Percentiles rank a stretch among this genome's conserved stretches.
These are phyloP conservation scores for Chenopodium berlandieri DNA, from an alignment of 148 eudicot species.

Conservation along the genomic window DNA sequence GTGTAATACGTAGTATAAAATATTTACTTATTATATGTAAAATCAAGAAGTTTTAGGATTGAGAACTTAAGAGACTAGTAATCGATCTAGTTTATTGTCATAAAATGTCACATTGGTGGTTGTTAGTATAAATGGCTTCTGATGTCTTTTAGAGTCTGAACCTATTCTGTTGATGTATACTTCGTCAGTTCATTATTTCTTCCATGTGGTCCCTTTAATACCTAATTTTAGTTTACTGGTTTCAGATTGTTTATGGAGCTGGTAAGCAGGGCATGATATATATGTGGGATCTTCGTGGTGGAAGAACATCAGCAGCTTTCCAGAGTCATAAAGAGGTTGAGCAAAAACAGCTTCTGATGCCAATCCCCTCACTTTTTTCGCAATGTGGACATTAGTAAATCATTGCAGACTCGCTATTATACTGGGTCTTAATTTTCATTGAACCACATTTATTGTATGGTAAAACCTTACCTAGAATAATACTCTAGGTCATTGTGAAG, in stretches of 20 bases:
- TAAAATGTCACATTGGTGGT: background rate
- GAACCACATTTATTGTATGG: background rate
- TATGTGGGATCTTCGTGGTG: slow-evolving; percentile 97
- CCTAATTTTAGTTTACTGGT: slow-evolving; percentile 8
- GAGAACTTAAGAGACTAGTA: background rate
- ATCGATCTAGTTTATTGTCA: background rate
- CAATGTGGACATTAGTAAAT: background rate
- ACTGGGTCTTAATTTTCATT: background rate
- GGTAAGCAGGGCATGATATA: slow-evolving; percentile 67
- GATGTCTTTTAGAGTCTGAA: background rate
- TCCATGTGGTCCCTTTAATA: background rate
- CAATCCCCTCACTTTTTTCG: background rate
- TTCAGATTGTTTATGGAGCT: slow-evolving; percentile 73
- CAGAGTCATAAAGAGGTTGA: slow-evolving; percentile 72
- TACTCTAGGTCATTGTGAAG: background rate
- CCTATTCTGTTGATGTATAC: background rate
- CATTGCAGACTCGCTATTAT: background rate
- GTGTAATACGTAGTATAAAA: background rate
- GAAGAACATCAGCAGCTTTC: slow-evolving; percentile 76
- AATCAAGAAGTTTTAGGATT: background rate
- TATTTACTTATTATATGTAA: background rate
- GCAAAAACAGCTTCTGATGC: background rate
- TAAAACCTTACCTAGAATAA: background rate
- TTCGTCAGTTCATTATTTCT: background rate
- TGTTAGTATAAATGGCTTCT: background rate